phyloP scores from a whole-genome alignment of 306 rosid genomes.

The Vigna hirtella region DNA sequence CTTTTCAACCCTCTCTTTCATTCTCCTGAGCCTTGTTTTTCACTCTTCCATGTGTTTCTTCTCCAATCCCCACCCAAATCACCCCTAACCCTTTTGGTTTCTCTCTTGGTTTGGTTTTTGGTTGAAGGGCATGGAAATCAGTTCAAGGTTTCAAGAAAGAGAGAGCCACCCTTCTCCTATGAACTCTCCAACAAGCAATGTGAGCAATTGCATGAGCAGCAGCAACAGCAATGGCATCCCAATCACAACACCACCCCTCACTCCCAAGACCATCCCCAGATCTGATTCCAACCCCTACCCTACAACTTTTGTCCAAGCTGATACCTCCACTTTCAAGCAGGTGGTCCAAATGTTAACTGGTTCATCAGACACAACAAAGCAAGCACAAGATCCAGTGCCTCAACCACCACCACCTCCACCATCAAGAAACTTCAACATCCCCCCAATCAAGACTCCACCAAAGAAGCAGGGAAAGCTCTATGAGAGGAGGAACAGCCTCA shows the following conservation, averaged over 20 bases:
- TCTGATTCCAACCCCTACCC: conserved; percentile 89
- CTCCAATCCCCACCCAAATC: conserved; percentile 54
- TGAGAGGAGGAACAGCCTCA: conserved; percentile 78
- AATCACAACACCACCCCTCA: conserved; percentile 60
- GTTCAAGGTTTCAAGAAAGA: conserved; percentile 65
- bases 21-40: conserved; percentile 60
- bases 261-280: conserved; percentile 84
- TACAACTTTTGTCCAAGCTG: conserved; percentile 96
- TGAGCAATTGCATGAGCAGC: conserved; percentile 48
- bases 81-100: conserved; percentile 27
- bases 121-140: conserved; percentile 63
- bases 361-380: conserved; percentile 62
- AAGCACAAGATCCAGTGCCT: conserved; percentile 45
- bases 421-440: conserved; percentile 70
- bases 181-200: conserved; percentile 76
- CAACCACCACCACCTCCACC: conserved; percentile 30
- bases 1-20: neutral
- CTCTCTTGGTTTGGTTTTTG: conserved; percentile 20
- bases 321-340: conserved; percentile 86
- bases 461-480: conserved; percentile 86
- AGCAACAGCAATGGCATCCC: conserved; percentile 55
- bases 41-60: conserved; percentile 48
- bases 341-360: conserved; percentile 99
- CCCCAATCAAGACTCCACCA: conserved; percentile 69
- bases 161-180: conserved; percentile 54